Base-by-base conservation (phyloP, 148 eudicot genomes). In the Hydrangea macrophylla region DNA sequence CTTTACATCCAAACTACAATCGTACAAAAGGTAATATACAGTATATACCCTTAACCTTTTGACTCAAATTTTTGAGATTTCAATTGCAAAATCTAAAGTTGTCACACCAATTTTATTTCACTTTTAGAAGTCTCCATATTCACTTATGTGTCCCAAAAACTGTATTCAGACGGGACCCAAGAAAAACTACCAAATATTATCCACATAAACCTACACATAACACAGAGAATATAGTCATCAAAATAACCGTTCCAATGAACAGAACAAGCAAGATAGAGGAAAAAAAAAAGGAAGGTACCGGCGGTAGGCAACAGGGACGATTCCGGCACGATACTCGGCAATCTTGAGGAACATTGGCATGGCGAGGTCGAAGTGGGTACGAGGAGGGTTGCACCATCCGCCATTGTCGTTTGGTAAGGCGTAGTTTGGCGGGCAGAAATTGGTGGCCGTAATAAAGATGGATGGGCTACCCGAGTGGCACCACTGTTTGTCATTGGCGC, bases 391-490 rank as follows among this genome's bases (percentile, higher is more conserved):
- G 42, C 85, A 82, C 85, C 85, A 82, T 0, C 85, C 85, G 17
- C 85, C 85, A 27, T 79, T 67, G 58, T 82, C 85, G 28, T 50
- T 75, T 1, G 85, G 68, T 1, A 45, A 73, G 18, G 87, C 88
- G 69, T 56, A 85, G 70, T 82, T 82, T 1, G 85, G 85, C 1
- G 85, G 85, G 58, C 82, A 82, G 58, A 82, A 82, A 39, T 88
- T 88, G 55, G 92, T 88, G 45, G 88, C 92, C 0, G 92, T 88
- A 70, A 88, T 57, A 5, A 85, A 10, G 27, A 88, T 85, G 0
- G 90, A 85, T 0, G 92, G 92, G 72, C 84, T 88, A 7, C 92
- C 92, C 1, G 92, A 73, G 67, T 85, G 90, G 56, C 92, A 88
- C 90, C 90, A 88, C 0, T 70, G 17, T 0, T 88, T 88, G 62